A percentile compares a stretch with the other conserved stretches of the same genome.
phyloP scores from a whole-genome alignment of 2,329 filamentous ascomycete species.

The Aurifilum marmelostoma region DNA sequence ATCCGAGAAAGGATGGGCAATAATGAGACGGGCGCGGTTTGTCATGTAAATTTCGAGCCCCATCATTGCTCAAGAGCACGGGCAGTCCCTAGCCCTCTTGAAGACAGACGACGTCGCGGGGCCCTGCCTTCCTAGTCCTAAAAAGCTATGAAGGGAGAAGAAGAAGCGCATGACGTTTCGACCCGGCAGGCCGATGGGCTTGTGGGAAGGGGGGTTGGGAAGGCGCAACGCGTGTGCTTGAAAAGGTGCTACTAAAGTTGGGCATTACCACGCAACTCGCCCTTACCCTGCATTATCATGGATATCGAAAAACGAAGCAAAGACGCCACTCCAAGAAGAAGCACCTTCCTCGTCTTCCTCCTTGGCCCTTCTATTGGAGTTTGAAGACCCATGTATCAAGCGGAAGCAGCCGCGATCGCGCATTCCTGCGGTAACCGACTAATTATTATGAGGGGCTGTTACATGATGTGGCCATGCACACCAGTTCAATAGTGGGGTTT shows the following conservation, averaged over 20 bases:
- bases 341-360: neutral
- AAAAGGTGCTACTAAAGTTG: neutral
- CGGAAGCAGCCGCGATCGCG: neutral
- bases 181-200: neutral
- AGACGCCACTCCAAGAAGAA: no score
- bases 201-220: neutral
- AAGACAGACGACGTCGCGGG: slow-evolving; percentile 22
- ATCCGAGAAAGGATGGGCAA: neutral
- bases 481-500: neutral
- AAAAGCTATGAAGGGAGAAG: neutral
- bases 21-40: neutral
- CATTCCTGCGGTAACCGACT: neutral
- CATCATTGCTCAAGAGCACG: slow-evolving; percentile 5
- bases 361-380: neutral
- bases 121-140: slow-evolving; percentile 4
- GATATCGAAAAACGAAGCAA: no score
- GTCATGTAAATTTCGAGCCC: neutral
- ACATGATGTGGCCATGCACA: neutral
- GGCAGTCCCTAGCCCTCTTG: slow-evolving; percentile 23
- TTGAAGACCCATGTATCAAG: neutral
- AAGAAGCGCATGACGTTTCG: slow-evolving; percentile 2
- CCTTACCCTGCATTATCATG: no score
- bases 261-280: neutral
- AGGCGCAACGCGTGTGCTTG: neutral
- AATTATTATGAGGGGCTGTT: neutral